These are phyloP conservation scores for Fusarium pseudonygamai DNA, from an alignment of 2,329 filamentous ascomycete genomes.

Conservation along the genomic window DNA sequence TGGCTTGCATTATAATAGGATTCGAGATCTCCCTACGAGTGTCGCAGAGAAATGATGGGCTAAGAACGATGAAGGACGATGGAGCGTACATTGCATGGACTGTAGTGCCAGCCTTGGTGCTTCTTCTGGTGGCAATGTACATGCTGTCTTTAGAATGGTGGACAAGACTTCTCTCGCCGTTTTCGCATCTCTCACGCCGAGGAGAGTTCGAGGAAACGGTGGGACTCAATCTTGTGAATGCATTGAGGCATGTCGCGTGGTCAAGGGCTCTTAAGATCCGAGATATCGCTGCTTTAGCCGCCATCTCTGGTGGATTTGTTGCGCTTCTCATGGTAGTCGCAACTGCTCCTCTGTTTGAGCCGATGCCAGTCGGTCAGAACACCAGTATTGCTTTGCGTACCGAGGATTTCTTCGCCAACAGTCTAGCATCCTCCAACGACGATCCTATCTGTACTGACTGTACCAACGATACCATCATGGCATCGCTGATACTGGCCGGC, in stretches of 20 bases:
- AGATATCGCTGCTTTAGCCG: slow-evolving; percentile 42
- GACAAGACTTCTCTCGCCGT: slow-evolving; percentile 48
- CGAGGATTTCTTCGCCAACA: slow-evolving; percentile 46
- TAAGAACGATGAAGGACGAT: slow-evolving; percentile 44
- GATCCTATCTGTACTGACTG: slow-evolving; percentile 40
- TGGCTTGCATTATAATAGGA: too few species aligned
- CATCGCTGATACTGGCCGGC: slow-evolving; percentile 48
- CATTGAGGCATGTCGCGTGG: slow-evolving; percentile 40
- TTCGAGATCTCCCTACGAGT: slow-evolving; percentile 48
- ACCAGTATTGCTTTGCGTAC: slow-evolving; percentile 38
- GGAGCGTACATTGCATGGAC: slow-evolving; percentile 50
- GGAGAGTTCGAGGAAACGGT: slow-evolving; percentile 45
- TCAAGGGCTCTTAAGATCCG: slow-evolving; percentile 40
- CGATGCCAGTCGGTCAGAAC: slow-evolving; percentile 39
- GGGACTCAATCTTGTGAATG: slow-evolving; percentile 47
- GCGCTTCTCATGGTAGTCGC: slow-evolving; percentile 46
- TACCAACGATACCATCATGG: slow-evolving; percentile 43
- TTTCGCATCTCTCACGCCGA: slow-evolving; percentile 41
- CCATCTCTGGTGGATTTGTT: slow-evolving; percentile 42
- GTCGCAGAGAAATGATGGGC: slow-evolving; percentile 44
- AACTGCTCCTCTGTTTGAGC: slow-evolving; percentile 47
- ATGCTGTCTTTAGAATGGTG: slow-evolving; percentile 46
- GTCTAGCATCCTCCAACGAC: slow-evolving; percentile 32
- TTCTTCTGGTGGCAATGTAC: slow-evolving; percentile 45
- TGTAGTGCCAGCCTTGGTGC: slow-evolving; percentile 43